Percentiles rank a stretch among this genome's conserved stretches.
phyloP scores from a whole-genome alignment of 345 rosid genomes.

The Iberis pinnata region DNA sequence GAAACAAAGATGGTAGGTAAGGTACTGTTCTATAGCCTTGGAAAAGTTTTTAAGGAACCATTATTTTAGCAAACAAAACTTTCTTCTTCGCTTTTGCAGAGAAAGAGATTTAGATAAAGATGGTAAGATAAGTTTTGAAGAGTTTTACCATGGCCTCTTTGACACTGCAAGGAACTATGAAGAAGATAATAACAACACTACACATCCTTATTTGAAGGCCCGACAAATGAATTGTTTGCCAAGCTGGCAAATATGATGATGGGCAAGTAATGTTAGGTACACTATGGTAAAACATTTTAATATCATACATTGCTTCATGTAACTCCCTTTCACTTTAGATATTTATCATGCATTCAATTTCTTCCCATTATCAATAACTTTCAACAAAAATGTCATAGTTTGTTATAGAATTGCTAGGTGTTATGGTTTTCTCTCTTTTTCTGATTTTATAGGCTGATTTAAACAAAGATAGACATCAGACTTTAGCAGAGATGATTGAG shows the following conservation, averaged over 20 bases:
- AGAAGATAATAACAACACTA: constrained; percentile 62
- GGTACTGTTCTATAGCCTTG: constrained; percentile 37
- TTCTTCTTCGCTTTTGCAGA: constrained; percentile 33
- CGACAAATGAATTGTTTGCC: constrained; percentile 60
- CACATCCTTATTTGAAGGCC: constrained; percentile 58
- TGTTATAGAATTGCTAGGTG: neutral
- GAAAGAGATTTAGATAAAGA: constrained; percentile 91
- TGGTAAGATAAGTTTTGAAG: constrained; percentile 72
- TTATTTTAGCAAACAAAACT: neutral
- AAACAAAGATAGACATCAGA: constrained; percentile 69
- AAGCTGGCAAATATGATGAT: constrained; percentile 87
- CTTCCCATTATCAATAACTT: constrained; percentile 47
- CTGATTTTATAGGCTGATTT: constrained; percentile 69
- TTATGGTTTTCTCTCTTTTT: constrained; percentile 6
- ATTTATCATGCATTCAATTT: constrained; percentile 57
- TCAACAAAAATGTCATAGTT: neutral
- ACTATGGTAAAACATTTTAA: constrained; percentile 8
- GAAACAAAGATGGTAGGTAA: constrained; percentile 85
- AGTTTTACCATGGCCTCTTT: constrained; percentile 84
- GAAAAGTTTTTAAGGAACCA: neutral
- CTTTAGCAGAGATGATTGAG: constrained; percentile 79
- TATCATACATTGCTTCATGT: constrained; percentile 6
- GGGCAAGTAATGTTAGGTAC: constrained; percentile 40
- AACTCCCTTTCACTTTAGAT: constrained; percentile 34
- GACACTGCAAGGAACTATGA: constrained; percentile 81